Evolutionary conservation across 176 grass and related monocot genomes (phyloP), one percentile per base, ranked within the genome.

Genomic region (Carex parvula): DNA sequence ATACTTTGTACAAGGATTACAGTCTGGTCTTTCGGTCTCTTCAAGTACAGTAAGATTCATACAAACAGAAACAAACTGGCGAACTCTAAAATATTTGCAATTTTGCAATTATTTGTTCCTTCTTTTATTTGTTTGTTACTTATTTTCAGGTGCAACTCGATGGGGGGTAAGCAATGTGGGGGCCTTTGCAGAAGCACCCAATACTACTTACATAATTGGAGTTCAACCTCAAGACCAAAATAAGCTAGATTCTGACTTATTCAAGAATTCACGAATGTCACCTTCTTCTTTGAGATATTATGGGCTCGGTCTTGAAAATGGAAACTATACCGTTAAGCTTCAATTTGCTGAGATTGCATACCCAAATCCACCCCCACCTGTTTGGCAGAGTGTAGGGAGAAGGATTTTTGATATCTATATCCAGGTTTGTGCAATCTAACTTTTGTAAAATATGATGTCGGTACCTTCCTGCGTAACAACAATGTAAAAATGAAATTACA

Each of bases 251-350:
- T 12, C 81, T 26, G 81, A 84, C 80, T 66, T 90, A 6, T 90
- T 76, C 59, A 85, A 78, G 57, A 85, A 85, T 67, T 62, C 85
- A 68, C 67, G 89, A 63, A 20, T 87, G 24, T 87, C 85, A 20
- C 82, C 85, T 32, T 90, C 89, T 24, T 90, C 89, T 57, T 90
- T 90, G 80, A 81, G 72, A 87, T 97, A 97, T 79, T 94, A 87
- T 59, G 94, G 92, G 29, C 85, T 97, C 20, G 94, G 92, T 16
- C 84, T 90, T 74, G 3, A 90, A 79, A 90, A 90, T 81, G 89
- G 89, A 87, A 90, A 90, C 42, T 90, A 90, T 71, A 84, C 64
- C 1, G 35, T 90, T 59, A 75, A 46, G 13, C 76, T 90, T 17
- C 81, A 90, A 75, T 90, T 90, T 50, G 73, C 82, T 22, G 89